Base-by-base conservation (phyloP, 2,329 filamentous ascomycete genomes). In the Huntiella decipiens region DNA sequence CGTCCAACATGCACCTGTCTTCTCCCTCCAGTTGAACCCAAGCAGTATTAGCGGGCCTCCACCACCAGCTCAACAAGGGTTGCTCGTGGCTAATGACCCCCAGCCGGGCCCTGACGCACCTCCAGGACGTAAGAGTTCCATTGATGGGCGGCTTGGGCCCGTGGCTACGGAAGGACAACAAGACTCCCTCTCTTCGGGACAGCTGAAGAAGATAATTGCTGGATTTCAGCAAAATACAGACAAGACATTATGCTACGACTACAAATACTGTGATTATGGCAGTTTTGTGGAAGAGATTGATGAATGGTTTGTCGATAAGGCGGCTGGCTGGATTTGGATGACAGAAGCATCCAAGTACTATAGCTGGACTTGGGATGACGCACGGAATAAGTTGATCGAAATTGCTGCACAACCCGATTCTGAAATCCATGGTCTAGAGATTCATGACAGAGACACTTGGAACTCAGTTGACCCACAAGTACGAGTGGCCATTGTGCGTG, bases 231-330 rank as follows among this genome's bases (percentile, higher is more conserved):
- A 73, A 52, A 58, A 28, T 28, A 28, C 68, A 44, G 81, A 86
- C 53, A 73, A 79, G 43, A 67, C 71, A 38, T 75, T 77, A 8
- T 44, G 47, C 31, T 98, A 98, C 66, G 86, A 91, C 50, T 98
- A 94, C 58, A 74, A 73, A 52, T 88, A 88, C 63, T 66, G 72
- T 19, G 82, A 88, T 60, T 71, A 73, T 47, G 77, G 79, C 16
- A 66, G 75, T 1, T 79, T 93, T 54, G 76, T 82, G 13, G 84
- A 91, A 52, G 91, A 98, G 65, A 70, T 98, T 41, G 85, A 96
- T 58, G 91, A 98, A 63, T 98, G 91, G 91, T 98, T 98, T 61
- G 77, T 80, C 45, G 95, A 96, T 62, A 81, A 82, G 54, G 78
- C 85, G 51, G 82, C 82, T 61, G 87, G 96, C 58, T 82, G 83